phyloP scores from a whole-genome alignment of 1,139 yeast species.

The Lodderomyces pseudojiufengensis region DNA sequence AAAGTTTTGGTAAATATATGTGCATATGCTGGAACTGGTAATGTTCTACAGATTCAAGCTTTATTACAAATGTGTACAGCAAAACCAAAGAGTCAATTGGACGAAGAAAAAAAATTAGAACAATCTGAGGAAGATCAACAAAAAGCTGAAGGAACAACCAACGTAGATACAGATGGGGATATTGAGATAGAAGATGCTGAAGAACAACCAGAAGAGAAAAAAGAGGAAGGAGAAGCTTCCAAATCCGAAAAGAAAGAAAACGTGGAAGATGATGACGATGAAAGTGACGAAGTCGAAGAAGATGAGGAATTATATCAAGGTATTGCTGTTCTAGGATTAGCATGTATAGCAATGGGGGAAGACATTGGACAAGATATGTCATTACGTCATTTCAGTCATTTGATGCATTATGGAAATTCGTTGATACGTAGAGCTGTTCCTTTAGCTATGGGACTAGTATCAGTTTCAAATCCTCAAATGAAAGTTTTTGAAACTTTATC shows the following conservation, averaged over 20 bases:
- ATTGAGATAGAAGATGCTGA: conserved; percentile 22
- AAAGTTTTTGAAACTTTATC: conserved; percentile 95
- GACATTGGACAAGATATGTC: conserved; percentile 98
- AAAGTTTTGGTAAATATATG: conserved; percentile 89
- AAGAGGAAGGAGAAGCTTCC: conserved; percentile 15
- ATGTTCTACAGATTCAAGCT: conserved; percentile 90
- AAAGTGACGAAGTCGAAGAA: conserved; percentile 32
- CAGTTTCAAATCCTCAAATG: conserved; percentile 94
- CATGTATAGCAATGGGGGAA: conserved; percentile 95
- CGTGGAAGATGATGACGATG: conserved; percentile 21
- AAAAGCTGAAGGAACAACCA: conserved; percentile 18
- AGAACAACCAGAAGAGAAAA: conserved; percentile 15
- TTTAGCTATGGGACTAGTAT: conserved; percentile 92
- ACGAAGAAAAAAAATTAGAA: conserved; percentile 34
- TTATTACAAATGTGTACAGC: conserved; percentile 85
- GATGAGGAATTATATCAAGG: conserved; percentile 74
- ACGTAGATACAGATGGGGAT: conserved; percentile 16
- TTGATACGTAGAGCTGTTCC: conserved; percentile 94
- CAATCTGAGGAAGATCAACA: conserved; percentile 36
- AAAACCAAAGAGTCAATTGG: conserved; percentile 36
- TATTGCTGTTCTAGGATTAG: conserved; percentile 91
- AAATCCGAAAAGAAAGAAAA: conserved; percentile 18
- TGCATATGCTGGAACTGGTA: conserved; percentile 97
- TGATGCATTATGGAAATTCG: conserved; percentile 96
- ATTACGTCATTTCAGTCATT: conserved; percentile 91